phyloP scores from a whole-genome alignment of 257 asterid species.

The Apocynum venetum region DNA sequence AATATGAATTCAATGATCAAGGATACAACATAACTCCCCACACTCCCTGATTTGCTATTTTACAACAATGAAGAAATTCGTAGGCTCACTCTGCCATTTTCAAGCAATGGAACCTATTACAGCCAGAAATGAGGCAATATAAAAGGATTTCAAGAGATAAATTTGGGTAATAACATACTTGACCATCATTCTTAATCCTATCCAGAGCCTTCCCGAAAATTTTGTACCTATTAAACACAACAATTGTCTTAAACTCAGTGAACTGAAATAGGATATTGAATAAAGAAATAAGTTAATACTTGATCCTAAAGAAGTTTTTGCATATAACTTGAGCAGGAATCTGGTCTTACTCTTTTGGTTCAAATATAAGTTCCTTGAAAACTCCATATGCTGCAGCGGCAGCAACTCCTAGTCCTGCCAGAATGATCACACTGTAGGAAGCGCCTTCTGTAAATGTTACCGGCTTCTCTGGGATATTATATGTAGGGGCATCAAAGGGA shows the following conservation, averaged over 20 bases:
- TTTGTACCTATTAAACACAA: conserved; percentile 53
- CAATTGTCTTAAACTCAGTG: conserved; percentile 14
- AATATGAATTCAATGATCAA: background rate
- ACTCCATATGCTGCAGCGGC: conserved; percentile 88
- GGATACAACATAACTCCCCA: background rate
- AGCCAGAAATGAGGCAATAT: background rate
- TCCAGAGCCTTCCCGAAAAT: conserved; percentile 77
- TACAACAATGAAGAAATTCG: no score
- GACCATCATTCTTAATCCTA: conserved; percentile 81
- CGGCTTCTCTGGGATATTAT: conserved; percentile 91
- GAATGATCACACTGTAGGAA: conserved; percentile 73
- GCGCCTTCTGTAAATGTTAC: conserved; percentile 94
- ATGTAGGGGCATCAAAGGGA: conserved; percentile 92
- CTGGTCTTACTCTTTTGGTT: conserved; percentile 80
- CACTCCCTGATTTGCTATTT: background rate
- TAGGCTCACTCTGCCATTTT: background rate
- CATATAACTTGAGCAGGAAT: background rate
- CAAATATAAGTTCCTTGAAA: conserved; percentile 73
- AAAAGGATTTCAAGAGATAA: background rate
- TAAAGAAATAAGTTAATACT: background rate
- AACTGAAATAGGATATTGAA: conserved; percentile 4
- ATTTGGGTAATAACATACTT: conserved; percentile 37
- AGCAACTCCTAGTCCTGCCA: conserved; percentile 91
- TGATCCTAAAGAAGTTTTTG: background rate
- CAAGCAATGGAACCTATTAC: background rate